Conservation (phyloP, 371 early-diverging fungal genomes). For the Actinomortierella ambigua region DNA sequence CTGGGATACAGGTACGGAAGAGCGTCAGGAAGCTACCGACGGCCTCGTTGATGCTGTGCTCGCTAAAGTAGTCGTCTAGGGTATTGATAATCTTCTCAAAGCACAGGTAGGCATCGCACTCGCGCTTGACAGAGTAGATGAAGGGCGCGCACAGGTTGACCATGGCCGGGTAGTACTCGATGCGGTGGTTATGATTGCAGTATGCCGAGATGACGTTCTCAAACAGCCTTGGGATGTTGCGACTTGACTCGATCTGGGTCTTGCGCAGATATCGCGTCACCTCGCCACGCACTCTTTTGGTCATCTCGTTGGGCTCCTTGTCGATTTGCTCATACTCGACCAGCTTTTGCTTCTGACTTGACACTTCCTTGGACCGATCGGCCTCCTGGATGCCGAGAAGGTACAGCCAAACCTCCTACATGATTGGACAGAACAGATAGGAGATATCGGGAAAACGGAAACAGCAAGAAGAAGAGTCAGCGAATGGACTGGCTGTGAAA, state of each 20-base stretch:
- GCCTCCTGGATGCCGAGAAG: constrained; percentile 85
- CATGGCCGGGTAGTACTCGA: constrained; percentile 79
- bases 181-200: constrained; percentile 74
- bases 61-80: constrained; percentile 67
- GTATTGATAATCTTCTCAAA: constrained; percentile 76
- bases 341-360: constrained; percentile 64
- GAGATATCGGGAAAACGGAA: neutral
- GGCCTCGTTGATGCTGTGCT: constrained; percentile 61
- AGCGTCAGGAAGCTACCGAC: constrained; percentile 84
- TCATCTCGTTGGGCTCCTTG: constrained; percentile 74
- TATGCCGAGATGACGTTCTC: constrained; percentile 87
- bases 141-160: constrained; percentile 88
- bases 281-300: constrained; percentile 89
- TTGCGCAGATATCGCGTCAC: constrained; percentile 76
- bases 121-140: constrained; percentile 71
- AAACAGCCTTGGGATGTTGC: constrained; percentile 53
- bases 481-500: neutral
- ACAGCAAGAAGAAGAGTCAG: neutral
- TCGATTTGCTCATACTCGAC: constrained; percentile 79
- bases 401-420: constrained; percentile 90
- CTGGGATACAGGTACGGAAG: constrained; percentile 77
- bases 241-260: constrained; percentile 44
- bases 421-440: neutral
- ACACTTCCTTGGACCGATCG: constrained; percentile 77
- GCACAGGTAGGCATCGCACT: constrained; percentile 83